Base-by-base conservation (phyloP, 164 flowering plant genomes). In the Aristolochia californica region DNA sequence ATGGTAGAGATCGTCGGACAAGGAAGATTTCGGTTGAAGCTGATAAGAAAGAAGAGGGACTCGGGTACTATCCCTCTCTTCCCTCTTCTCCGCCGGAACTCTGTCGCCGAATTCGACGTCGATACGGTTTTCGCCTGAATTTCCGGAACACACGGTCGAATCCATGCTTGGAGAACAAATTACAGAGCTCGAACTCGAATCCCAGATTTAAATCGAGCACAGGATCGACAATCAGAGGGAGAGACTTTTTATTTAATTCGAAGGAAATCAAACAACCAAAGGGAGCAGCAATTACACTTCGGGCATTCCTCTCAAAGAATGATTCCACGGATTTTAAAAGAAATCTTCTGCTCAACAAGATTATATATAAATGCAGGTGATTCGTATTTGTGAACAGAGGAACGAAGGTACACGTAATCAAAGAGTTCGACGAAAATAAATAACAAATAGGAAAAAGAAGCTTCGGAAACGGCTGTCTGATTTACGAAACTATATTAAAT, bases 1-100 rank as follows among this genome's bases (percentile, higher is more conserved):
- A 47, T 58, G 68, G 4, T 71, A 68, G 2, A 83, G 75, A 26
- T 81, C 81, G n/a, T 81, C 84, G 48, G 17, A 26, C 48, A 62
- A 44, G 13, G 50, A n/a, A 55, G 68, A 12, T 24, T 17, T 28
- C 43, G 44, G 43, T 5, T 27, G 27, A 14, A 13, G 57, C 4
- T 54, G 57, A 10, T 34, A 12, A 34, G 40, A 34, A 34, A 34
- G 40, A 34, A 34, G 40, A 12, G 40, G 40, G 40, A 34, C 40
- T 34, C 10, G 40, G 5, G 40, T 34, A 8, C 10, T 34, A 5
- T 34, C 40, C 40, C 40, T 34, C 40, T 34, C 40, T 34, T 3
- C 40, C 40, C 10, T 12, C 40, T 34, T 12, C 40, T 34, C 40
- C 40, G 4, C 40, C 40, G 40, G 40, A 18, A 40, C 21, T 28